Percentiles rank a stretch among this genome's conserved stretches.
Evolutionary conservation across 345 rosid genomes (phyloP).

Genomic region (Gossypium stocksii): DNA sequence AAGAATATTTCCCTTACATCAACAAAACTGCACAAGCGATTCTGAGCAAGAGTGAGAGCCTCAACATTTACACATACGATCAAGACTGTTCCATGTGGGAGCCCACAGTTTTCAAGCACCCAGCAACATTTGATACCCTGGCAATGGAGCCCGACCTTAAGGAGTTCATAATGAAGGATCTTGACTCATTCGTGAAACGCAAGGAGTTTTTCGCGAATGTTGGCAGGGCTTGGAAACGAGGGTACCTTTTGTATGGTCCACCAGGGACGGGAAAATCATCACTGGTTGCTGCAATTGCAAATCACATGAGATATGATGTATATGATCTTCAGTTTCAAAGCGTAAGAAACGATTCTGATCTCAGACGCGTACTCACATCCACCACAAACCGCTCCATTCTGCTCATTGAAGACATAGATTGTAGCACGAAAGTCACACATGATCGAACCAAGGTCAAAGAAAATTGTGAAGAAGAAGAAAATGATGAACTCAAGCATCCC

Average conservation of each 20-base stretch:
- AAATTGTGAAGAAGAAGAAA: neutral
- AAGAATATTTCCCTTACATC: slow-evolving; percentile 22
- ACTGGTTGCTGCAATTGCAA: slow-evolving; percentile 20
- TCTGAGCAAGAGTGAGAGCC: slow-evolving; percentile 9
- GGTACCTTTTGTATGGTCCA: slow-evolving; percentile 19
- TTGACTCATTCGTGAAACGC: neutral
- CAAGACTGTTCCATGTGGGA: slow-evolving; percentile 11
- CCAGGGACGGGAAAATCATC: slow-evolving; percentile 22
- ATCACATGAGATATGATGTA: slow-evolving; percentile 8
- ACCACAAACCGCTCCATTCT: slow-evolving; percentile 13
- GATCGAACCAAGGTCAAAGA: neutral
- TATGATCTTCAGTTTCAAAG: slow-evolving; percentile 22
- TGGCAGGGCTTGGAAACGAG: slow-evolving; percentile 26
- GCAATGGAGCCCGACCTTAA: slow-evolving; percentile 17
- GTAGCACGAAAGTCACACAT: neutral
- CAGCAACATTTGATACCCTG: slow-evolving; percentile 15
- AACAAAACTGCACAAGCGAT: slow-evolving; percentile 12
- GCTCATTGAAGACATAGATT: slow-evolving; percentile 12
- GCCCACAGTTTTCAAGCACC: slow-evolving; percentile 11
- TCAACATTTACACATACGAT: slow-evolving; percentile 30
- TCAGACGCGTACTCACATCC: slow-evolving; percentile 4
- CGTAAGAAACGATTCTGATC: slow-evolving; percentile 12
- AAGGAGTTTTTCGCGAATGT: slow-evolving; percentile 7
- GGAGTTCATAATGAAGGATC: slow-evolving; percentile 14
- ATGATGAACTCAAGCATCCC: neutral